Percentiles rank a stretch among this genome's conserved stretches.
phyloP scores from a whole-genome alignment of 2,329 filamentous ascomycete genomes.

The Penicillium aurantiogriseum region DNA sequence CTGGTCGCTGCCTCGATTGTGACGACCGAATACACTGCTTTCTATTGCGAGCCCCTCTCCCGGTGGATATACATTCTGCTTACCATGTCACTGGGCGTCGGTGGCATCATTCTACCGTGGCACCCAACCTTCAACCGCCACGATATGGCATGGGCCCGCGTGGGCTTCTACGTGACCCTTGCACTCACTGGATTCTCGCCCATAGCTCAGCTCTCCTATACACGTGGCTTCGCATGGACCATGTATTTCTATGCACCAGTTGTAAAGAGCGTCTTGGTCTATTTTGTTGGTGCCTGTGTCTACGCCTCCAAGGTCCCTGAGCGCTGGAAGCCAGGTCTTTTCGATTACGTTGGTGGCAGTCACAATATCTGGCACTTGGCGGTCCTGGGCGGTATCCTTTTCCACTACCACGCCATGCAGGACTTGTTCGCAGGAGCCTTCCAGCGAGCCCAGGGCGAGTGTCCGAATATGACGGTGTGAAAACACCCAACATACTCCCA shows the following conservation, averaged over 20 bases:
- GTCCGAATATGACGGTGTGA: slow-evolving; percentile 33
- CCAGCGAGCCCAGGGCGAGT: slow-evolving; percentile 58
- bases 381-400: slow-evolving; percentile 91
- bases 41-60: slow-evolving; percentile 91
- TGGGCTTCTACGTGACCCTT: slow-evolving; percentile 86
- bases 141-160: slow-evolving; percentile 90
- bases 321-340: slow-evolving; percentile 85
- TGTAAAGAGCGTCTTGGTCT: slow-evolving; percentile 80
- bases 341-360: slow-evolving; percentile 92
- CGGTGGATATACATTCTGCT: slow-evolving; percentile 81
- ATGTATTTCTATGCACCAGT: slow-evolving; percentile 86
- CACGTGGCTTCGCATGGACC: slow-evolving; percentile 77
- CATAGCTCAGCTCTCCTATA: slow-evolving; percentile 75
- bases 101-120: slow-evolving; percentile 91
- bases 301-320: slow-evolving; percentile 94
- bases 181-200: slow-evolving; percentile 87
- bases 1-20: slow-evolving; percentile 92
- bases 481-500: background rate
- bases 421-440: slow-evolving; percentile 84
- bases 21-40: slow-evolving; percentile 97
- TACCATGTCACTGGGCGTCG: slow-evolving; percentile 77
- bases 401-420: slow-evolving; percentile 96
- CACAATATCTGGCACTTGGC: slow-evolving; percentile 98
- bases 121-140: slow-evolving; percentile 89
- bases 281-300: slow-evolving; percentile 77